Evolutionary conservation across 164 flowering plant species (phyloP).

Genomic region (Umbilicus rupestris): DNA sequence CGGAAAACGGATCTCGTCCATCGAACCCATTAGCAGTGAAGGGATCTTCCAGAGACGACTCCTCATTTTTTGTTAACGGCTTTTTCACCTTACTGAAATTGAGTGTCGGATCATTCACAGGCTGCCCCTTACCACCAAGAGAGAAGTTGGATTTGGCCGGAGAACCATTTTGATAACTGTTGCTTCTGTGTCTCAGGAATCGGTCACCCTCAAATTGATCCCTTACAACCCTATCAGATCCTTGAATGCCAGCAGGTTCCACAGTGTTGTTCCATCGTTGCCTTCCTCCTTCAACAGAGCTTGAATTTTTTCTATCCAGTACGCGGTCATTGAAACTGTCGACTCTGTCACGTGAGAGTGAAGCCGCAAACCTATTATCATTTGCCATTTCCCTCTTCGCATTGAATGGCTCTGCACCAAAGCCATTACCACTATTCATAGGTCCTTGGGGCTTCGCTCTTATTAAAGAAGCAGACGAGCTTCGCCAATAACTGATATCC

Average conservation of each 20-base stretch:
- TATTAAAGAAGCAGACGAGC: conserved; percentile 30
- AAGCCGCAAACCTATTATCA: conserved; percentile 32
- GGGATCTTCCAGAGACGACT: conserved; percentile 50
- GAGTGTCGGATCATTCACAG: conserved; percentile 39
- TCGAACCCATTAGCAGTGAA: conserved; percentile 41
- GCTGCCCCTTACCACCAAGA: conserved; percentile 30
- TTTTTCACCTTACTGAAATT: conserved; percentile 56
- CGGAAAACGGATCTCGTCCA: conserved; percentile 56
- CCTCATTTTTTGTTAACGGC: conserved; percentile 34
- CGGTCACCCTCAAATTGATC: conserved; percentile 33
- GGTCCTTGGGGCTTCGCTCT: conserved; percentile 24
- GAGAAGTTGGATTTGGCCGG: conserved; percentile 38
- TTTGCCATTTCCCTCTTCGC: conserved; percentile 26
- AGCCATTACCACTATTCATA: conserved; percentile 26
- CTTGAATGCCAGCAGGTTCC: conserved; percentile 30
- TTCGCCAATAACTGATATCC: conserved; percentile 59
- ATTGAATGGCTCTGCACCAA: conserved; percentile 24
- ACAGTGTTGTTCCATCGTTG: conserved; percentile 34
- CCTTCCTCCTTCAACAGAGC: conserved; percentile 35
- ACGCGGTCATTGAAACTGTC: too few species aligned
- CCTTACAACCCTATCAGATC: too few species aligned
- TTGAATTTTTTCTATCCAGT: conserved; percentile 32
- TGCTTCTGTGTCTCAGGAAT: conserved; percentile 31
- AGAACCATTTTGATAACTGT: conserved; percentile 30
- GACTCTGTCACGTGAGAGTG: conserved; percentile 10